Evolutionary conservation across 768 basidiomycete genomes (phyloP).

Genomic region (Royoungia palumana): DNA sequence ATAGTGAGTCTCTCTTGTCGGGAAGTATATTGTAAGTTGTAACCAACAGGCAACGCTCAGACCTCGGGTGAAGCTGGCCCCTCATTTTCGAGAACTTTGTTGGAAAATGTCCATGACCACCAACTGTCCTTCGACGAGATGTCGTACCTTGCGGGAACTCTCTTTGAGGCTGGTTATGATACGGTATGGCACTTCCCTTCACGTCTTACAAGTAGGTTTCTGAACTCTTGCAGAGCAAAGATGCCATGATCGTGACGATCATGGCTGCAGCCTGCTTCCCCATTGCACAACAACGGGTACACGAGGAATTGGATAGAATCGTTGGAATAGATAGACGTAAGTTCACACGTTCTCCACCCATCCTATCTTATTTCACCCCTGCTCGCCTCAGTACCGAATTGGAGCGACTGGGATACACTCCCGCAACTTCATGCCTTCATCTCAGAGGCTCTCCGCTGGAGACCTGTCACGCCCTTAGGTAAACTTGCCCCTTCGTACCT

Average conservation of each 20-base stretch:
- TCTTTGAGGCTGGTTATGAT: conserved; percentile 62
- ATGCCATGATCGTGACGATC: conserved; percentile 36
- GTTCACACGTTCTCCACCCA: neutral
- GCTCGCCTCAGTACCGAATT: conserved; percentile 32
- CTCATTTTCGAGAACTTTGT: conserved; percentile 53
- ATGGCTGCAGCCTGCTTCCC: conserved; percentile 57
- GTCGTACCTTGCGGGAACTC: conserved; percentile 54
- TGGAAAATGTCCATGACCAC: conserved; percentile 48
- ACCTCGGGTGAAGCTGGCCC: conserved; percentile 4
- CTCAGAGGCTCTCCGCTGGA: conserved; percentile 38
- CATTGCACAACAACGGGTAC: conserved; percentile 45
- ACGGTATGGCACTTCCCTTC: conserved; percentile 32
- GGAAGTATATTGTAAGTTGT: accelerated
- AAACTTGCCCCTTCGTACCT: neutral
- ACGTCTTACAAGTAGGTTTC: accelerated
- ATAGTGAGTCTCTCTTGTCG: conserved; percentile 32
- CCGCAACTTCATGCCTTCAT: conserved; percentile 38
- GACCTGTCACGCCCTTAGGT: conserved; percentile 33
- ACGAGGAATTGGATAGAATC: conserved; percentile 50
- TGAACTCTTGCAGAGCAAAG: neutral
- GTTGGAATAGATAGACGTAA: conserved; percentile 39
- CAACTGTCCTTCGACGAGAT: conserved; percentile 51
- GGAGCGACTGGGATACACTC: conserved; percentile 32
- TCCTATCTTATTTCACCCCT: neutral
- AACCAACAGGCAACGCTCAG: conserved; percentile 3